Evolutionary conservation across 192 early-diverging fungal species (phyloP).

Genomic region (Geranomyces variabilis): DNA sequence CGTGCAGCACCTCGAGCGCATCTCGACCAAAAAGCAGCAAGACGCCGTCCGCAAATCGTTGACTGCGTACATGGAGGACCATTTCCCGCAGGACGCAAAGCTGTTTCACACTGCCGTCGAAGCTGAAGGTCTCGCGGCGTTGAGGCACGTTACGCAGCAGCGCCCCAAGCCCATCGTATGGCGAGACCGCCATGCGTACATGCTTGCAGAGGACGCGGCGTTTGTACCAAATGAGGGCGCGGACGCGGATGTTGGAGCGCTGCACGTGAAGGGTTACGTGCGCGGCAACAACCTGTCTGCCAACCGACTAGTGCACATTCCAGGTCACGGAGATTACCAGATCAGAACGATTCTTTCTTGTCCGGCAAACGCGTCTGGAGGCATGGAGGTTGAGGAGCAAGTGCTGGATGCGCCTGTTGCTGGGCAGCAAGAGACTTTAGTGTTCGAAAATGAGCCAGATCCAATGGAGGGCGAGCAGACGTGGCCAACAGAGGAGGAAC

Average conservation of each 20-base stretch:
- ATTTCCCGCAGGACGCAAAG: conserved; percentile 84
- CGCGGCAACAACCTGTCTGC: conserved; percentile 85
- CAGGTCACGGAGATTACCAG: conserved; percentile 94
- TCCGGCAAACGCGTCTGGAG: not conserved
- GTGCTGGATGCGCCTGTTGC: conserved; percentile 74
- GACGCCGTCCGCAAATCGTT: conserved; percentile 82
- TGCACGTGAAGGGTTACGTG: conserved; percentile 85
- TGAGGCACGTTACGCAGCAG: conserved; percentile 79
- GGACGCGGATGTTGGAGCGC: conserved; percentile 46
- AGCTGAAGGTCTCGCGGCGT: conserved; percentile 63
- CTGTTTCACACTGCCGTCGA: conserved; percentile 60
- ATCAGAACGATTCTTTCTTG: conserved; percentile 56
- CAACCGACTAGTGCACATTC: conserved; percentile 89
- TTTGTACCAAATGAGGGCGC: conserved; percentile 64
- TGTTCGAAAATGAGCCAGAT: conserved; percentile 86
- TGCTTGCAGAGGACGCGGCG: conserved; percentile 78
- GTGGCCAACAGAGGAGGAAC: conserved; percentile 97
- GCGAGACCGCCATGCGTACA: conserved; percentile 86
- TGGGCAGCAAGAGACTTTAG: conserved; percentile 74
- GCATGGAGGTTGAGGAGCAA: conserved; percentile 50
- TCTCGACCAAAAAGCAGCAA: conserved; percentile 70
- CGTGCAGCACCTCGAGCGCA: conserved; percentile 72
- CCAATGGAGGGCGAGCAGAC: conserved; percentile 94
- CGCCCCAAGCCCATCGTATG: conserved; percentile 78
- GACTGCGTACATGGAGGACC: conserved; percentile 78